A percentile compares a stretch with the other conserved stretches of the same genome.
Conservation (phyloP, 2,329 filamentous ascomycete species). For the Scolecobasidium constrictum region DNA sequence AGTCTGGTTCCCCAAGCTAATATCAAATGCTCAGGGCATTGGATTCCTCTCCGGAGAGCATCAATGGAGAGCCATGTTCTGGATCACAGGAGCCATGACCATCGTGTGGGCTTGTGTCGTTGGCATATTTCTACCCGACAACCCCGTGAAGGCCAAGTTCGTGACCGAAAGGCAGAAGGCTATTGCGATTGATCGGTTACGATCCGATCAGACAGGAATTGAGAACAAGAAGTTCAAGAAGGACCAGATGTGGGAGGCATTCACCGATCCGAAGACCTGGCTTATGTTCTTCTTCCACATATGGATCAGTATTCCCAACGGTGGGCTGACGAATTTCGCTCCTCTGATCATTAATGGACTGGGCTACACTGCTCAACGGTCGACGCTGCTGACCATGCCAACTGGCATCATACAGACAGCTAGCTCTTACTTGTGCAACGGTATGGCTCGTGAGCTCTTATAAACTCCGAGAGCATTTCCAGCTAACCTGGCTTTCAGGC, state of each 20-base stretch:
- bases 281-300: slow-evolving; percentile 24
- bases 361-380: slow-evolving; percentile 29
- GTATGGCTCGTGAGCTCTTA: no score
- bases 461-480: no score
- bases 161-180: slow-evolving; percentile 20
- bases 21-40: no score
- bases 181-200: slow-evolving; percentile 21
- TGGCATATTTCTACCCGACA: slow-evolving; percentile 22
- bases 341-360: slow-evolving; percentile 24
- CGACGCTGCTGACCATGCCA: slow-evolving; percentile 22
- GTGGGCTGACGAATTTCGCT: slow-evolving; percentile 27
- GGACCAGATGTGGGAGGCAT: slow-evolving; percentile 18
- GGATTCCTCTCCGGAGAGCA: background rate
- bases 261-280: slow-evolving; percentile 21
- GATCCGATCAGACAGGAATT: slow-evolving; percentile 24
- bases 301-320: slow-evolving; percentile 26
- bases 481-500: background rate
- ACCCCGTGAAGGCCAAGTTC: slow-evolving; percentile 21
- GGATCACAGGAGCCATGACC: slow-evolving; percentile 23
- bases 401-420: slow-evolving; percentile 22
- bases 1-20: no score
- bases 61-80: slow-evolving; percentile 18
- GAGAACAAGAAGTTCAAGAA: slow-evolving; percentile 23
- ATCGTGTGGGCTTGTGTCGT: slow-evolving; percentile 23
- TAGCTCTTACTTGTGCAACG: slow-evolving; percentile 27